Conservation (phyloP, 176 grass and related monocot genomes). For the Lolium perenne region DNA sequence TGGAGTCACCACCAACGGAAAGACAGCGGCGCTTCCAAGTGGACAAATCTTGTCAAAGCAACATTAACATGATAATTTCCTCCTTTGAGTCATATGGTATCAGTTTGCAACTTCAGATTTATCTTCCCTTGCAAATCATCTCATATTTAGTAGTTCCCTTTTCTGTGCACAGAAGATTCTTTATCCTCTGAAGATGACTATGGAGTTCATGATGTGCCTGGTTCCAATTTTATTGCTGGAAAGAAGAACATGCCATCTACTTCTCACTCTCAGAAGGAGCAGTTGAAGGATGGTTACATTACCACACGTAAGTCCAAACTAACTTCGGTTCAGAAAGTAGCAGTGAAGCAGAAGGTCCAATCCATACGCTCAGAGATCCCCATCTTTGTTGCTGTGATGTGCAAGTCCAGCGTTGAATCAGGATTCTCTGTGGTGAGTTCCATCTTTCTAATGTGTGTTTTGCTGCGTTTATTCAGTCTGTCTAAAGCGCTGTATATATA, state of each 20-base stretch:
- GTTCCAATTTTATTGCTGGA: not conserved
- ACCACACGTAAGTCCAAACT: not conserved
- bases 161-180: slow-evolving; percentile 1
- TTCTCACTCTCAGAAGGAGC: too few relatives aligned
- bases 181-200: not conserved
- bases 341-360: not conserved
- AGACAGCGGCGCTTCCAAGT: not conserved
- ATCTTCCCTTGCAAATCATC: not conserved
- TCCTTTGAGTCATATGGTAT: not conserved
- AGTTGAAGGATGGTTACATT: too few relatives aligned
- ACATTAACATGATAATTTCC: not conserved
- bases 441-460: not conserved
- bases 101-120: not conserved
- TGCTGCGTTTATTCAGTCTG: too few relatives aligned
- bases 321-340: not conserved
- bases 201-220: not conserved
- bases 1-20: not conserved
- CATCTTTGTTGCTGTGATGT: not conserved
- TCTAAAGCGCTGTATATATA: too few relatives aligned
- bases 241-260: too few relatives aligned
- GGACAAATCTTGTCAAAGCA: not conserved
- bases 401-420: not conserved
- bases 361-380: not conserved
- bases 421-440: not conserved
- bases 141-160: not conserved